Base-by-base conservation (phyloP, 1,284 basidiomycete genomes). In the Irpex sp. region DNA sequence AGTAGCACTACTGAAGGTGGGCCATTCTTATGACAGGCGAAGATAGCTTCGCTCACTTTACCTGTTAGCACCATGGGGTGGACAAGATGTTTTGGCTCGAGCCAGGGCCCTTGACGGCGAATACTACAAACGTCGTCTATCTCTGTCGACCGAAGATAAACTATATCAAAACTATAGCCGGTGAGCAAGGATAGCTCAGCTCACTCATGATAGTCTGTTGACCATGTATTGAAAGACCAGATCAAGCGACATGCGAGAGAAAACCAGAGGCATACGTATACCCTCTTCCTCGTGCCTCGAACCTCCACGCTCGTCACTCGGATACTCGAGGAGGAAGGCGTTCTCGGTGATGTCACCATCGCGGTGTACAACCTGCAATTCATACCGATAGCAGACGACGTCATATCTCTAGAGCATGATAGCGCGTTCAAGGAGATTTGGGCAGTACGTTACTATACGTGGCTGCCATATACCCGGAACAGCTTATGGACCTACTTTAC, bases 41-140 rank as follows among this genome's bases (percentile, higher is more conserved):
- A 35, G 21, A 9, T 39, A 49, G 58, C 37, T 42, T 39, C 51
- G 51, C 55, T 23, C 19, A 23, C 56, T 37, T 19, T 47, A 39
- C 52, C 28, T 58, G 48, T 55, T 68, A 98, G 91, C 93, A 98
- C 73, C 96, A 98, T 83, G 96, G 94, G 4, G 95, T 99, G 4
- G 96, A 98, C 77, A 97, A 97, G 80, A 96, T 99, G 91, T 98
- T 97, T 75, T 99, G 97, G 97, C 86, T 99, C 28, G 97, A 99
- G 74, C 72, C 87, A 7, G 94, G 94, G 33, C 88, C 92, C 9
- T 76, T 97, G 59, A 85, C 87, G 49, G 91, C 93, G 0, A 84
- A 85, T 3, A 95, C 96, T 3, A 86, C 91, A 36, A 96, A 95
- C 66, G 86, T 99, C 63, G 86, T 99, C 19, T 99, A 97, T 77